Evolutionary conservation across 1,139 yeast genomes (phyloP).

Genomic region (Sugiyamaella novakii): DNA sequence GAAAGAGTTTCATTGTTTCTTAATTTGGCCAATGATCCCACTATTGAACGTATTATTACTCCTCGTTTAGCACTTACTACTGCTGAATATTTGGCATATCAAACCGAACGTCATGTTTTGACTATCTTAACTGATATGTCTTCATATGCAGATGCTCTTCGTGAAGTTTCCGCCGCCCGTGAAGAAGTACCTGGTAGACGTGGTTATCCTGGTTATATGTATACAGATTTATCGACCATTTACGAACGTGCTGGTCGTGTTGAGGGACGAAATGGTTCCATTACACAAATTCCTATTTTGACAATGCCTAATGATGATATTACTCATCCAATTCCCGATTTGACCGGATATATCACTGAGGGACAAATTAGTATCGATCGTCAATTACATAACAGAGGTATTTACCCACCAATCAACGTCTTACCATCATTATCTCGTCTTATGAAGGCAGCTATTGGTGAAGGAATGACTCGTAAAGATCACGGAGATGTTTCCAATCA

Average conservation of each 20-base stretch:
- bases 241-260: constrained; percentile 99
- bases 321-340: constrained; percentile 99
- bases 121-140: constrained; percentile 99
- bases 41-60: constrained; percentile 98
- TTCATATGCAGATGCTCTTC: constrained; percentile 97
- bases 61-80: constrained; percentile 99
- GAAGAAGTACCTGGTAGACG: constrained; percentile 99
- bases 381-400: constrained; percentile 92
- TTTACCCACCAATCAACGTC: constrained; percentile 98
- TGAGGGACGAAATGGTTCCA: constrained; percentile 99
- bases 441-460: constrained; percentile 99
- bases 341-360: constrained; percentile 98
- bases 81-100: constrained; percentile 97
- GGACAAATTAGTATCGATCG: constrained; percentile 98
- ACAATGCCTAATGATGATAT: constrained; percentile 99
- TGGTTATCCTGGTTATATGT: constrained; percentile 99
- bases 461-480: constrained; percentile 99
- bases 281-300: constrained; percentile 96
- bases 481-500: constrained; percentile 99
- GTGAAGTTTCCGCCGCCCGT: constrained; percentile 99
- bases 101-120: constrained; percentile 98
- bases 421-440: constrained; percentile 95
- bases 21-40: constrained; percentile 98
- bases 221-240: constrained; percentile 97
- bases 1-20: constrained; percentile 96